A percentile compares a stretch with the other conserved stretches of the same genome.
These are phyloP conservation scores for Carallia pectinifolia DNA, from an alignment of 345 rosid genomes.

Conservation along the genomic window DNA sequence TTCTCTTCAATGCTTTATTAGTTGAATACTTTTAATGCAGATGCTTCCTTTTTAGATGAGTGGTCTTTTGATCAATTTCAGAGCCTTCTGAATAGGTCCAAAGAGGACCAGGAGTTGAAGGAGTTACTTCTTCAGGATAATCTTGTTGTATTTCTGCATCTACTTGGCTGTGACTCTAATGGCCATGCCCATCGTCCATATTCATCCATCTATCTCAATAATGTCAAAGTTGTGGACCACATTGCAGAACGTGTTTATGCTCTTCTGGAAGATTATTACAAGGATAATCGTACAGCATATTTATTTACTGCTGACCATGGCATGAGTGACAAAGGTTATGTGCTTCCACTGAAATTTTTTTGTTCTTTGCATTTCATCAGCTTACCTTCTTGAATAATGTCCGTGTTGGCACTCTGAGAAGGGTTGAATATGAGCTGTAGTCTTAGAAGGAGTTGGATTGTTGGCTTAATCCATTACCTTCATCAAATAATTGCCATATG, in stretches of 20 bases:
- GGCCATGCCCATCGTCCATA: slow-evolving; percentile 97
- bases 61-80: slow-evolving; percentile 97
- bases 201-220: slow-evolving; percentile 90
- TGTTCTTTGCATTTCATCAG: background rate
- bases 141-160: slow-evolving; percentile 82
- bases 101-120: slow-evolving; percentile 65
- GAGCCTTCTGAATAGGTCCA: slow-evolving; percentile 82
- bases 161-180: slow-evolving; percentile 98
- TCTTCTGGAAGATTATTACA: slow-evolving; percentile 78
- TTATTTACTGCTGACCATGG: slow-evolving; percentile 96
- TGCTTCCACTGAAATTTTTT: background rate
- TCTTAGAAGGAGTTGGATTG: slow-evolving; percentile 1
- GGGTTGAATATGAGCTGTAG: background rate
- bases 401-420: background rate
- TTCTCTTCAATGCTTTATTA: slow-evolving; percentile 25
- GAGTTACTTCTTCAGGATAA: slow-evolving; percentile 76
- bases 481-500: background rate
- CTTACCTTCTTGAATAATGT: background rate
- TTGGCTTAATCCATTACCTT: background rate
- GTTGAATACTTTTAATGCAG: slow-evolving; percentile 53
- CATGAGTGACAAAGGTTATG: slow-evolving; percentile 92
- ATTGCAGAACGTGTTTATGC: slow-evolving; percentile 72
- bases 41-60: slow-evolving; percentile 98
- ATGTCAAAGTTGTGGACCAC: slow-evolving; percentile 89
- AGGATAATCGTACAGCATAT: slow-evolving; percentile 85